Base-by-base conservation (phyloP, 2,329 filamentous ascomycete genomes). In the Fusarium nisikadoi region DNA sequence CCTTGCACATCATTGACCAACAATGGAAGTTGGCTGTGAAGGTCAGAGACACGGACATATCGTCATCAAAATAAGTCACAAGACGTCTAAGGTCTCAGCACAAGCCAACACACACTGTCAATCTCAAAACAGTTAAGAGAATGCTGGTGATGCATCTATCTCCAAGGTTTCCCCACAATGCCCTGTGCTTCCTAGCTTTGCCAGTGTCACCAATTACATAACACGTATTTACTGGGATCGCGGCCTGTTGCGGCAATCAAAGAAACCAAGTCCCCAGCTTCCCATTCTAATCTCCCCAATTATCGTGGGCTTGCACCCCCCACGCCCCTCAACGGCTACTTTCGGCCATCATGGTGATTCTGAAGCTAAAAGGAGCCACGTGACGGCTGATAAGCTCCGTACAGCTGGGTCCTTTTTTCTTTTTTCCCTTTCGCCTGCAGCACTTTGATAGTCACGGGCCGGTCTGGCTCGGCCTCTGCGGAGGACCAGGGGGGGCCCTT, bases 361-460 rank as follows among this genome's bases (percentile, higher is more conserved):
- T 41, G 29, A 20, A 47, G 43, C 64, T 67, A 67, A 49, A 57
- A 39, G 20, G 13, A 20, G 54, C 65, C 75, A 77, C 75, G 75
- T 77, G 75, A 77, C 68, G 75, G 61, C 52, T 68, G 75, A 77
- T 77, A 77, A 77, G 75, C 72, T 74, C 74, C 72, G 54, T 68
- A 46, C 46, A 70, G 42, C 61, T 65, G 65, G 60, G 59, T 62
- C 67, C 29, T 16, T 45, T 54, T 27, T 60, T 33, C 16, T 66
- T 35, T 54, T 38, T 56, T 6, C 13, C 46, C 36, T 25, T 65
- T 65, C 36, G 54, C 55, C 42, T 67, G 27, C 27, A 38, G 13
- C 31, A 50, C 14, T 35, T 19, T 50, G 49, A 41, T 53, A 41
- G 56, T 72, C 62, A 72, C 68, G 68, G 68, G 49, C 57, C 70